Base-by-base conservation (phyloP, 371 early-diverging fungal genomes). In the Rhizopus arrhizus region DNA sequence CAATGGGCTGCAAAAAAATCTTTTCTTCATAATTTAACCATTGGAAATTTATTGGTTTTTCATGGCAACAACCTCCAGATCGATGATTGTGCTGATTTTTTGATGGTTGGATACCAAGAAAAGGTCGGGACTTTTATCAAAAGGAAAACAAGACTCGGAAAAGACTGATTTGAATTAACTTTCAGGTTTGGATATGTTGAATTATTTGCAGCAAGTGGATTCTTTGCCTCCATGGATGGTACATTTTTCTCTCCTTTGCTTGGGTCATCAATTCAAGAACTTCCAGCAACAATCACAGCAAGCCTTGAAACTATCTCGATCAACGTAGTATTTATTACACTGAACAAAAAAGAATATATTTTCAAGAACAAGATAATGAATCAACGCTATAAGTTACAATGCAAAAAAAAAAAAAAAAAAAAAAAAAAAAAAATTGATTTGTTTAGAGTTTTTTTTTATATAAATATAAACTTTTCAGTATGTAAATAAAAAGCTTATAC, bases 401-500 rank as follows among this genome's bases (percentile, higher is more conserved):
- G 54, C 22, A 22, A 22, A 22, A 22, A 22, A 22, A 22, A 22
- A 22, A 22, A 22, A 22, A 22, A 22, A 22, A 22, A 22, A 22
- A 22, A 22, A 22, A 22, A 22, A 22, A 22, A 22, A 22, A 49
- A 12, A 57, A 55, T 45, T 55, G 46, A 55, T 53, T 38, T 53
- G 40, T 38, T 53, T 35, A 36, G 22, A 53, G 57, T 16, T n/a
- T 55, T 43, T 43, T 48, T 57, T 57, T 57, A 57, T 57, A 57
- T 16, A 40, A 38, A 49, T 8, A 58, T 58, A 50, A 50, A 38
- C 58, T 41, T 22, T 50, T 40, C 42, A 48, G 49, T 58, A 41
- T 58, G 58, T 50, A 58, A 58, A 58, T 58, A 50, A 56, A 56
- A 58, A 58, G 49, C 42, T 31, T 31, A 58, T 41, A 50, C 58